These are phyloP conservation scores for Penicillium decumbens DNA, from an alignment of 2,329 filamentous ascomycete genomes.

Conservation along the genomic window DNA sequence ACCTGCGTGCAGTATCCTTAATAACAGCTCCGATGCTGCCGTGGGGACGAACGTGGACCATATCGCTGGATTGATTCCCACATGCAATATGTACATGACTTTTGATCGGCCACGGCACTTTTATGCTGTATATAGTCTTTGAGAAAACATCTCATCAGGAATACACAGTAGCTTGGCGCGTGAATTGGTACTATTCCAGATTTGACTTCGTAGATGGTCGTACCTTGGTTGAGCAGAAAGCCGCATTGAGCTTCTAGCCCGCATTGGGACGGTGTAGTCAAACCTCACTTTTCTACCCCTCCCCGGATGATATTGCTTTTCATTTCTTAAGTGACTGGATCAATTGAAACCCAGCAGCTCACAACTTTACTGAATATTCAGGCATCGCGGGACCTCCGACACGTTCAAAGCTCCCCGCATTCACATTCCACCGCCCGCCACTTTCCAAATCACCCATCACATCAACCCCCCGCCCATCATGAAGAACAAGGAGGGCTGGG, in stretches of 20 bases:
- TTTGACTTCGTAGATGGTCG: neutral
- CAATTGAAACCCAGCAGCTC: neutral
- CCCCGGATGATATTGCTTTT: neutral
- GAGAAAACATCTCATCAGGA: slow-evolving; percentile 22
- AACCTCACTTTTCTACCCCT: neutral
- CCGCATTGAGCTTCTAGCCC: slow-evolving; percentile 10
- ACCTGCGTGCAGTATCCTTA: slow-evolving; percentile 10
- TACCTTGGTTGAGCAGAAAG: neutral
- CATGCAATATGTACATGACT: slow-evolving; percentile 31
- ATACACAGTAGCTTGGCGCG: slow-evolving; percentile 16
- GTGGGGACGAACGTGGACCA: slow-evolving; percentile 2
- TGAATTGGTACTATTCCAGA: neutral
- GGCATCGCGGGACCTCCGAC: slow-evolving; percentile 3
- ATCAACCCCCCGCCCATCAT: slow-evolving; percentile 19
- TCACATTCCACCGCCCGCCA: slow-evolving; percentile 18
- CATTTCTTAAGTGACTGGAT: neutral
- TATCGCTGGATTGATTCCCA: slow-evolving; percentile 19
- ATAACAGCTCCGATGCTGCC: slow-evolving; percentile 12
- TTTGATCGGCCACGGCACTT: slow-evolving; percentile 20
- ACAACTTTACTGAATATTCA: neutral
- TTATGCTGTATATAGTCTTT: slow-evolving; percentile 30
- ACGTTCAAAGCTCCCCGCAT: slow-evolving; percentile 23
- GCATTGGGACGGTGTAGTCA: slow-evolving; percentile 18
- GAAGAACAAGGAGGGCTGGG: slow-evolving; percentile 45
- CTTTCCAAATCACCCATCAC: slow-evolving; percentile 6